These are phyloP conservation scores for Anisogramma anomala DNA, from an alignment of 2,329 filamentous ascomycete genomes.

Conservation along the genomic window DNA sequence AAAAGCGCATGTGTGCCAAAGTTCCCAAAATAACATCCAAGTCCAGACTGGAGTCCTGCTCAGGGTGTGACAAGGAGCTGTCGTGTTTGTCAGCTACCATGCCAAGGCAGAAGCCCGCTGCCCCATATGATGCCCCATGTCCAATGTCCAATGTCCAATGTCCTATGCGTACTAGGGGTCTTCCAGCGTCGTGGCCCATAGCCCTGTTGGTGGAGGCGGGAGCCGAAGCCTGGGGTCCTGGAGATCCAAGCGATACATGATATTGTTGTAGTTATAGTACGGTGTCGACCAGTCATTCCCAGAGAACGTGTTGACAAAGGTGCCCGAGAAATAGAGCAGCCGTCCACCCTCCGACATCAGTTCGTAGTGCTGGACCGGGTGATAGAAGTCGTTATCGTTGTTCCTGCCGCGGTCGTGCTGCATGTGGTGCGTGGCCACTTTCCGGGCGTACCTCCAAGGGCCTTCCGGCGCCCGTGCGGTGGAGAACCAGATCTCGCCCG, in stretches of 20 bases:
- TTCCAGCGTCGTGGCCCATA: slow-evolving; percentile 7
- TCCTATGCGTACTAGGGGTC: too few species aligned
- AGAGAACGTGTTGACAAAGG: slow-evolving; percentile 12
- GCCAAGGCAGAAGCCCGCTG: too few species aligned
- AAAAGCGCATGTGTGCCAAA: too few species aligned
- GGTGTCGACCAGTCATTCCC: slow-evolving; percentile 10
- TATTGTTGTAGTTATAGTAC: slow-evolving; percentile 14
- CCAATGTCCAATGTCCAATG: too few species aligned
- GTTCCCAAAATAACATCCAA: too few species aligned
- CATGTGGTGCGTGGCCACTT: slow-evolving; percentile 13
- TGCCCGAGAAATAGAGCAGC: slow-evolving; percentile 11
- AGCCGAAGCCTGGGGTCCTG: slow-evolving; percentile 5
- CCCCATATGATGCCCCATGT: too few species aligned
- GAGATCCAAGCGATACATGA: slow-evolving; percentile 13
- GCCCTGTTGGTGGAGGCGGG: neutral
- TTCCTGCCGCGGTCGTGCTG: slow-evolving; percentile 1
- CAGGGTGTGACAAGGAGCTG: too few species aligned
- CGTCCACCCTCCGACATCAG: slow-evolving; percentile 9
- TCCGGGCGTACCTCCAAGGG: slow-evolving; percentile 8
- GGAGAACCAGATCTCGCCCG: slow-evolving; percentile 12
- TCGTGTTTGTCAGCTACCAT: too few species aligned
- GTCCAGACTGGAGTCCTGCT: too few species aligned
- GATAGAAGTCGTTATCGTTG: slow-evolving; percentile 13
- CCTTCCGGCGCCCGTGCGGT: slow-evolving; percentile 9
- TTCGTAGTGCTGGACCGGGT: slow-evolving; percentile 13